Conservation (phyloP, 768 basidiomycete species). For the Agaricus blazei region DNA sequence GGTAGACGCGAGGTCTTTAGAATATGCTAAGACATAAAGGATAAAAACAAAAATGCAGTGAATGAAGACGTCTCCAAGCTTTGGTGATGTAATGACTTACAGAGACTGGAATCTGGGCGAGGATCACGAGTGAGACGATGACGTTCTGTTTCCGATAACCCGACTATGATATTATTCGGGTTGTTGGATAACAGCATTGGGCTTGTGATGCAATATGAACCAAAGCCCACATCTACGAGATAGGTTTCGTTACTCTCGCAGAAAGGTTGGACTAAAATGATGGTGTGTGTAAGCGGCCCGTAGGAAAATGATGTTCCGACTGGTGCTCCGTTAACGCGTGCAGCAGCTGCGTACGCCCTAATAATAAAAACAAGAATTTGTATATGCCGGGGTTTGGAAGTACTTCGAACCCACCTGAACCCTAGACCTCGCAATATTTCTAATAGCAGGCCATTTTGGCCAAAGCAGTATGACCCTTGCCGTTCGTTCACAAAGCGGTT, state of each 20-base stretch:
- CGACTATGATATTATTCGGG: neutral
- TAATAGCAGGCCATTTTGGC: slow-evolving; percentile 20
- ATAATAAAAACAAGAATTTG: neutral
- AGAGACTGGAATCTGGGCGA: neutral
- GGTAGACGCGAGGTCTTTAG: neutral
- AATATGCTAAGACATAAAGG: neutral
- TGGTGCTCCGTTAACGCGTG: slow-evolving; percentile 21
- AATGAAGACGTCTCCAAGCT: too few species aligned
- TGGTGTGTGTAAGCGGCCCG: slow-evolving; percentile 17
- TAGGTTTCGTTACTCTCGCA: slow-evolving; percentile 22
- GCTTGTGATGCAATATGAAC: slow-evolving; percentile 16
- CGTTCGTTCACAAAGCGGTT: slow-evolving; percentile 16
- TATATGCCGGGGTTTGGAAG: neutral
- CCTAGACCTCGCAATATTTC: slow-evolving; percentile 24
- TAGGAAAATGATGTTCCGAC: slow-evolving; percentile 11
- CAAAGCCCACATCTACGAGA: slow-evolving; percentile 30
- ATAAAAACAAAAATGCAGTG: neutral
- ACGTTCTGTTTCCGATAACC: slow-evolving; percentile 2
- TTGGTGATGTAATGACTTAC: neutral
- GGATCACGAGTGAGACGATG: slow-evolving; percentile 1
- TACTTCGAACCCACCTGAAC: slow-evolving; percentile 16
- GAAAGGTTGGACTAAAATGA: slow-evolving; percentile 27
- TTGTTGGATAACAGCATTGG: slow-evolving; percentile 22
- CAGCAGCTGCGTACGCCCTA: slow-evolving; percentile 22
- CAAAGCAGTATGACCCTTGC: slow-evolving; percentile 26